Base-by-base conservation (phyloP, 164 flowering plant species). In the Magnolia sinica region DNA sequence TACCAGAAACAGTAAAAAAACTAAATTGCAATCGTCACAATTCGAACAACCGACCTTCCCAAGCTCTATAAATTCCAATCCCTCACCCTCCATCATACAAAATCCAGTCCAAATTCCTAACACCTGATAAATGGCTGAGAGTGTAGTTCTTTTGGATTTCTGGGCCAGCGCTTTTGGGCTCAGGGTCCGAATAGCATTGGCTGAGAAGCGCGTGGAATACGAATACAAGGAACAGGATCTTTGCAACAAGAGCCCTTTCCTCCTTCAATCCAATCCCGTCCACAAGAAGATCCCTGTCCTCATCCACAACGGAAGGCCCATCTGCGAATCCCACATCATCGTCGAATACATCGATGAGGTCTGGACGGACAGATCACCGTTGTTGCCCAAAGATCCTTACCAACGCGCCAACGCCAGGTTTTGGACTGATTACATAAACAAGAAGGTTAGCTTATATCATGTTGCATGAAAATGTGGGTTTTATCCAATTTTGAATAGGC, bases 171-270 rank as follows among this genome's bases (percentile, higher is more conserved):
- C 70, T 80, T 7, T 84, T 74, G 86, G 87, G 14, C 79, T 80
- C 82, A 81, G 85, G 72, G 87, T 67, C 14, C 81, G 81, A 78
- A 68, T 83, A 3, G 85, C 88, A 2, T 50, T 84, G 24, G 83
- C 74, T 7, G 82, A 78, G 52, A 86, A 84, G 68, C 83, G 81
- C 1, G 61, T 86, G 6, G 16, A 79, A 31, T 84, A 81, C 31
- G 83, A 84, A 27, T 81, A 77, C 80, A 79, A 37, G 16, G 84
- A 86, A 14, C 74, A 76, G 27, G 24, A 73, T 68, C 64, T 73
- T 37, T 3, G 0, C 7, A 19, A 70, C 22, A 80, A 74, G 77
- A 77, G 77, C 63, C 72, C 55, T 27, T 72, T 71, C 8, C 72
- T 81, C 6, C 75, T 81, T 24, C n/a, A 74, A 31, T 68, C 68